These are phyloP conservation scores for Botrytis fabae DNA, from an alignment of 2,329 filamentous ascomycete genomes.

Conservation along the genomic window DNA sequence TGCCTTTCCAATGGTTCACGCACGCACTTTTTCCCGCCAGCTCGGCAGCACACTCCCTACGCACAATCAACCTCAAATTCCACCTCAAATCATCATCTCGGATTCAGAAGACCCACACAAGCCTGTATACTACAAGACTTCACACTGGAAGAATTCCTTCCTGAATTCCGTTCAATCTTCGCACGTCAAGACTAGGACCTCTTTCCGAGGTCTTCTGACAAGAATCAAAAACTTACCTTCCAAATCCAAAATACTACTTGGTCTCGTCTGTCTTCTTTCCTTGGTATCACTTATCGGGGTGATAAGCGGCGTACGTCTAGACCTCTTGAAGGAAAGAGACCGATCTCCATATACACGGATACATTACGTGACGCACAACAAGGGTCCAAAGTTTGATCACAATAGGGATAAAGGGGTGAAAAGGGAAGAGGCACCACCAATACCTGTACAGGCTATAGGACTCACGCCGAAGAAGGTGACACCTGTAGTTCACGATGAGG, in stretches of 20 bases:
- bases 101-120: slow-evolving; percentile 10
- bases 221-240: not conserved
- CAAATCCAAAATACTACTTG: slow-evolving; percentile 3
- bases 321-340: not conserved
- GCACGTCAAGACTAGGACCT: not conserved
- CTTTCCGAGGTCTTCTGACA: not conserved
- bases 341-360: slow-evolving; percentile 1
- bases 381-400: slow-evolving; percentile 8
- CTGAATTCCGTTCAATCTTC: slow-evolving; percentile 10
- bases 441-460: slow-evolving; percentile 5
- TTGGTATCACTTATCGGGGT: not conserved
- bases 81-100: slow-evolving; percentile 7
- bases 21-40: slow-evolving; percentile 16
- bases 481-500: not conserved
- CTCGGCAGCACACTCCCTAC: slow-evolving; percentile 7
- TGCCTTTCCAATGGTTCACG: slow-evolving; percentile 8
- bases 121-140: not conserved
- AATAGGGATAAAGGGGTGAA: slow-evolving; percentile 6
- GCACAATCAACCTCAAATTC: slow-evolving; percentile 14
- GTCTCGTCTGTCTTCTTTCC: slow-evolving; percentile 4
- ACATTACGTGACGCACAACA: slow-evolving; percentile 12
- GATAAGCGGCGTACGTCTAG: not conserved
- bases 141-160: slow-evolving; percentile 5
- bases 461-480: not conserved
- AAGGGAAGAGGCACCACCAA: slow-evolving; percentile 1